Evolutionary conservation across 2,329 filamentous ascomycete species (phyloP).

Genomic region (Huntiella decipiens): DNA sequence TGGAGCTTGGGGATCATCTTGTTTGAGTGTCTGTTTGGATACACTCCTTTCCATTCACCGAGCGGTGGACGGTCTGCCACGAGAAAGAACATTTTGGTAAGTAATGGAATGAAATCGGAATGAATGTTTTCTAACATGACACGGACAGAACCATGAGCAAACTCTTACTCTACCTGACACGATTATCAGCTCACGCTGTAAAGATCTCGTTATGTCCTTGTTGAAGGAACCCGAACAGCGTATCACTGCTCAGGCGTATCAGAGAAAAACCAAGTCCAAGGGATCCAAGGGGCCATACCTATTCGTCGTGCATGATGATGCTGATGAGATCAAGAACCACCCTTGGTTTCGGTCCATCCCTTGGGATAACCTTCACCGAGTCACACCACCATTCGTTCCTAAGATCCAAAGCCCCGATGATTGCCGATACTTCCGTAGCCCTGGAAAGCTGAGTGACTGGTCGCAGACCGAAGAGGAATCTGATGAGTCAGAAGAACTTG

Average conservation of each 20-base stretch:
- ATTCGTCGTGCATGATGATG: constrained; percentile 60
- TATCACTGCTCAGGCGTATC: constrained; percentile 59
- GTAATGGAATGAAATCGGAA: constrained; percentile 16
- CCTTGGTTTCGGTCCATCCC: constrained; percentile 64
- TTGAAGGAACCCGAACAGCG: constrained; percentile 58
- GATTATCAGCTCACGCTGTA: constrained; percentile 47
- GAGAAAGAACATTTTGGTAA: constrained; percentile 65
- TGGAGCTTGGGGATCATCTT: constrained; percentile 92
- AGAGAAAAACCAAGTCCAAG: constrained; percentile 34
- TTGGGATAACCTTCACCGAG: constrained; percentile 57
- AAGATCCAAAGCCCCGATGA: constrained; percentile 48
- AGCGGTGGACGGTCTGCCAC: constrained; percentile 54
- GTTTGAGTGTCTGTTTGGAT: constrained; percentile 85
- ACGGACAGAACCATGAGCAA: constrained; percentile 42
- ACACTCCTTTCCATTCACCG: constrained; percentile 73
- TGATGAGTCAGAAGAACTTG: background rate
- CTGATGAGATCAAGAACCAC: constrained; percentile 75
- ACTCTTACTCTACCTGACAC: constrained; percentile 53
- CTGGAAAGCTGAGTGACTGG: constrained; percentile 50
- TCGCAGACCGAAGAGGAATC: constrained; percentile 16
- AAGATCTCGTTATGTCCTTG: constrained; percentile 56
- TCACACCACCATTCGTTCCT: constrained; percentile 62
- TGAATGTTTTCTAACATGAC: background rate
- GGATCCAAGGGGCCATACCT: constrained; percentile 12
- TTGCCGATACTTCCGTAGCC: constrained; percentile 81